Percentiles rank a stretch among this genome's conserved stretches.
phyloP scores from a whole-genome alignment of 129 eudicot genomes.

The Logfia minima region DNA sequence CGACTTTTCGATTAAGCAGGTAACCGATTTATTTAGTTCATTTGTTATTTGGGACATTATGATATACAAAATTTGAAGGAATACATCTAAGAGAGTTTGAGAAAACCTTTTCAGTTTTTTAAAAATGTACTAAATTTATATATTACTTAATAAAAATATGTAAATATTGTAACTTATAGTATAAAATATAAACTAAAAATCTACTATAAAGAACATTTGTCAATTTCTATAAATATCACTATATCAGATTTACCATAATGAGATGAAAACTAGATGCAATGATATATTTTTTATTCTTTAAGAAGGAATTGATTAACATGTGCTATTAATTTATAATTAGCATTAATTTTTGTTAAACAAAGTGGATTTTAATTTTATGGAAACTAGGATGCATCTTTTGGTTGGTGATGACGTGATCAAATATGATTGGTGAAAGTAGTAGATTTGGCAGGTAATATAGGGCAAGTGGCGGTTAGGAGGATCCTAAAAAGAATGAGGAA shows the following conservation, averaged over 20 bases:
- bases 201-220: no score
- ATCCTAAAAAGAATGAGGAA: constrained; percentile 18
- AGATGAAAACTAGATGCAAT: background rate
- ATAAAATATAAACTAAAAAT: no score
- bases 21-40: no score
- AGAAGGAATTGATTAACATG: background rate
- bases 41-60: no score
- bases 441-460: constrained; percentile 23
- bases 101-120: no score
- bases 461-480: constrained; percentile 34
- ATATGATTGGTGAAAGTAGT: constrained; percentile 14
- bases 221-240: background rate
- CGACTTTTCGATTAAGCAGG: no score
- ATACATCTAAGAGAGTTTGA: no score
- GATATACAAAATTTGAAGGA: no score
- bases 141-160: no score
- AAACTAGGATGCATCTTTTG: constrained; percentile 15
- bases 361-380: constrained; percentile 30
- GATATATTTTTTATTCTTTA: background rate
- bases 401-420: constrained; percentile 8
- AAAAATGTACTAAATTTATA: no score
- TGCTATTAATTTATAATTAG: constrained; percentile 1
- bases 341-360: constrained; percentile 1
- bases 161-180: no score
- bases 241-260: background rate